These are phyloP conservation scores for Aegilops sharonensis DNA, from an alignment of 176 grass and related monocot genomes.

Conservation along the genomic window DNA sequence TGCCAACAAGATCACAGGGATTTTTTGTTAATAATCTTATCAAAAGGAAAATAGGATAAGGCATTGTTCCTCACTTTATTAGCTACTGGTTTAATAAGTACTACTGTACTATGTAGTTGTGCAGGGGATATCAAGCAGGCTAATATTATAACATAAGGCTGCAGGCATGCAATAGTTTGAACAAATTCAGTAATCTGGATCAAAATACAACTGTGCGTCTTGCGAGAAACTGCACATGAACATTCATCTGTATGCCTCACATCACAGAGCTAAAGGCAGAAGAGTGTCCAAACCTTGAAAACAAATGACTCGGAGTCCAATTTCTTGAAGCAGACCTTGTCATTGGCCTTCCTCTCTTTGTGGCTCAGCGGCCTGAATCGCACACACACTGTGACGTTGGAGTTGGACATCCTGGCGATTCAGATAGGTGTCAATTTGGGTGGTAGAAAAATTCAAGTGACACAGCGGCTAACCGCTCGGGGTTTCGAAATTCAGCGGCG, in stretches of 20 bases:
- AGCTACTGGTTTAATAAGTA: background rate
- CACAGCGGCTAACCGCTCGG: background rate
- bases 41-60: constrained; percentile 1
- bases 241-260: background rate
- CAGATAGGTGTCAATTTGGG: background rate
- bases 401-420: constrained; percentile 62
- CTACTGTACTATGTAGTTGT: background rate
- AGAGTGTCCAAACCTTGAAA: constrained; percentile 52
- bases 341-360: constrained; percentile 64
- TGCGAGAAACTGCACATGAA: background rate
- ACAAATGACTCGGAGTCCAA: constrained; percentile 68
- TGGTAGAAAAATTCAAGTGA: background rate
- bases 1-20: constrained; percentile 19
- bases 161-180: background rate
- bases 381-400: constrained; percentile 76
- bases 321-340: constrained; percentile 51
- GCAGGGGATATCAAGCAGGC: background rate
- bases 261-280: background rate
- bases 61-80: background rate
- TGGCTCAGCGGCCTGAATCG: constrained; percentile 73
- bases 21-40: background rate
- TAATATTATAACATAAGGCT: background rate
- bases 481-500: background rate
- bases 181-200: background rate
- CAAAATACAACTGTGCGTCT: background rate